These are phyloP conservation scores for Acacia crassicarpa DNA, from an alignment of 306 rosid genomes.

Conservation along the genomic window DNA sequence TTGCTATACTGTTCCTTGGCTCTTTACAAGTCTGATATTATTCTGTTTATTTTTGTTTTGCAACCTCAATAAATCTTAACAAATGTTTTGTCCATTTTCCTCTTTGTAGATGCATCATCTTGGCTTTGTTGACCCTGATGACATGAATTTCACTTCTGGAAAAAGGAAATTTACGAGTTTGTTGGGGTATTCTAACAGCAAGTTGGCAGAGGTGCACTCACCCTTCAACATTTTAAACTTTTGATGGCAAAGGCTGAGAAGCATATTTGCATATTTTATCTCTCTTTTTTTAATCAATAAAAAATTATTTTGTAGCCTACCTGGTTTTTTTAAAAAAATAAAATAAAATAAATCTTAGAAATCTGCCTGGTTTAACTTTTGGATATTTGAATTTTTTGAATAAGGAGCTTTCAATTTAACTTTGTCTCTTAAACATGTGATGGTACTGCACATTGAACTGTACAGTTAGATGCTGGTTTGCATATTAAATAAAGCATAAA, in stretches of 20 bases:
- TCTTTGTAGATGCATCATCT: conserved; percentile 79
- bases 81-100: conserved; percentile 11
- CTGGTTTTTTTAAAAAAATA: neutral
- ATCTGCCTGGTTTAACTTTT: neutral
- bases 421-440: neutral
- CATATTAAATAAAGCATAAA: neutral
- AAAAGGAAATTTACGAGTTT: conserved; percentile 78
- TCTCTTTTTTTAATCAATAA: neutral
- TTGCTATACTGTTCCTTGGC: neutral
- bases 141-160: conserved; percentile 79
- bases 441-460: neutral
- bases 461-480: neutral
- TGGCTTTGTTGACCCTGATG: conserved; percentile 89
- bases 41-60: neutral
- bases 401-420: neutral
- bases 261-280: neutral
- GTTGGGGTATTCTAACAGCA: conserved; percentile 82
- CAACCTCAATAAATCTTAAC: conserved; percentile 16
- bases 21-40: neutral
- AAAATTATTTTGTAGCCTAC: neutral
- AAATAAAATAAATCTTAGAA: too few species aligned
- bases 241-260: conserved; percentile 11
- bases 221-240: conserved; percentile 3
- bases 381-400: neutral
- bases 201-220: conserved; percentile 81